These are phyloP conservation scores for Brassica cretica DNA, from an alignment of 345 rosid genomes.

Conservation along the genomic window DNA sequence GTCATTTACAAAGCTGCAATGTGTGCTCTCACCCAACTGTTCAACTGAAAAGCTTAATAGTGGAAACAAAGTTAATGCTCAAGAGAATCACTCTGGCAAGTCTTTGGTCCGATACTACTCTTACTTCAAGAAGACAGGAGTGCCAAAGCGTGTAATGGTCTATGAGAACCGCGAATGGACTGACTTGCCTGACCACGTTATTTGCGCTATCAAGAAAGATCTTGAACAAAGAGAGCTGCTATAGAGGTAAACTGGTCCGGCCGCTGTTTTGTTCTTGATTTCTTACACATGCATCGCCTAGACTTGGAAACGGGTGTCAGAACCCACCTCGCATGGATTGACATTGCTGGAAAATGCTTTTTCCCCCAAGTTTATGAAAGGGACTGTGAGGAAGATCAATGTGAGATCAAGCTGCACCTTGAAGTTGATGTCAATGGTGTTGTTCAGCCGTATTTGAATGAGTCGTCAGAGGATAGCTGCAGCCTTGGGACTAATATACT, in stretches of 20 bases:
- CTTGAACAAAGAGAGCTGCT: conserved; percentile 62
- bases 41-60: conserved; percentile 29
- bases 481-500: background rate
- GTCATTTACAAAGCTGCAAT: conserved; percentile 39
- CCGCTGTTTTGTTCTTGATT: conserved; percentile 58
- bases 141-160: conserved; percentile 71
- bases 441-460: too few species aligned
- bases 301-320: conserved; percentile 62
- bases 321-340: conserved; percentile 89
- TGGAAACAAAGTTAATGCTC: conserved; percentile 33
- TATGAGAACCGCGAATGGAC: conserved; percentile 71
- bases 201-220: conserved; percentile 53
- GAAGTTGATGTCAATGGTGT: conserved; percentile 68
- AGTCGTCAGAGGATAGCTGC: too few species aligned
- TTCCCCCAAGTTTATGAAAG: conserved; percentile 51
- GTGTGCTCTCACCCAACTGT: conserved; percentile 37
- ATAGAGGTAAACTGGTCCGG: conserved; percentile 57
- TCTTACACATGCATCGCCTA: conserved; percentile 71
- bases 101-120: conserved; percentile 59
- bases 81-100: conserved; percentile 39
- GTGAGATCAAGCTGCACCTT: conserved; percentile 72
- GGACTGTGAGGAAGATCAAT: conserved; percentile 35
- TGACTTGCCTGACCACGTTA: conserved; percentile 54
- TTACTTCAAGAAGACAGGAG: conserved; percentile 64
- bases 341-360: conserved; percentile 69